Evolutionary conservation across 1,284 basidiomycete genomes (phyloP), one percentile per base, ranked within the genome.

Genomic region (Laetiporus sulphureus): DNA sequence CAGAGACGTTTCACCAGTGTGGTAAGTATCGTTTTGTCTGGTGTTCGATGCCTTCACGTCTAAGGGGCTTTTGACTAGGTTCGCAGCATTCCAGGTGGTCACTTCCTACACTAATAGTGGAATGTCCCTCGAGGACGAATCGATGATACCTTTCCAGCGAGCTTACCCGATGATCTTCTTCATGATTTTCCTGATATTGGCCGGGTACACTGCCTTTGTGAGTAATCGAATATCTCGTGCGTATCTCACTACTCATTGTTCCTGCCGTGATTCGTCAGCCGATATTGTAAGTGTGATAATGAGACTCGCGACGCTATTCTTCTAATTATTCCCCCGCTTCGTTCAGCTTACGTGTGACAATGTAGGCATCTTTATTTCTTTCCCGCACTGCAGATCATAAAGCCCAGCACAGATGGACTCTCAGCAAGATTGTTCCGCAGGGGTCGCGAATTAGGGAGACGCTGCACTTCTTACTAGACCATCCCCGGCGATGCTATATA

Each of bases 401-500:
- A 54, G 25, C n/a, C 3, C 4, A 20, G 37, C 48, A 22, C 48
- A 91, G 87, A 43, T 97, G 92, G 92, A 57, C 63, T 8, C 56
- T 87, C 35, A 75, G 80, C 16, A 85, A 85, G 56, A 42, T 78
- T 12, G 75, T 84, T 13, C 79, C 81, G 1, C 58, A 58, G 7
- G 54, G 58, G 0, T 90, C 87, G 7, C 74, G 79, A 1, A 54
- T 77, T 0, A 73, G 81, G 45, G 91, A 96, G 64, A 92, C 92
- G 0, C 68, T 96, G 2, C 82, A 83, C 44, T 99, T 99, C 62
- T 72, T 99, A 5, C 75, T 99, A 15, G 93, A 98, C 58, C 95
- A 98, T 57, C 95, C 95, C n/a, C 78, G 94, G 19, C 78, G 94
- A 49, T 92, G 95, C 66, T 98, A 91, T 59, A 81, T 95, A 32